Evolutionary conservation across 768 basidiomycete genomes (phyloP).

Genomic region (Strobilomyces echinocephalus): DNA sequence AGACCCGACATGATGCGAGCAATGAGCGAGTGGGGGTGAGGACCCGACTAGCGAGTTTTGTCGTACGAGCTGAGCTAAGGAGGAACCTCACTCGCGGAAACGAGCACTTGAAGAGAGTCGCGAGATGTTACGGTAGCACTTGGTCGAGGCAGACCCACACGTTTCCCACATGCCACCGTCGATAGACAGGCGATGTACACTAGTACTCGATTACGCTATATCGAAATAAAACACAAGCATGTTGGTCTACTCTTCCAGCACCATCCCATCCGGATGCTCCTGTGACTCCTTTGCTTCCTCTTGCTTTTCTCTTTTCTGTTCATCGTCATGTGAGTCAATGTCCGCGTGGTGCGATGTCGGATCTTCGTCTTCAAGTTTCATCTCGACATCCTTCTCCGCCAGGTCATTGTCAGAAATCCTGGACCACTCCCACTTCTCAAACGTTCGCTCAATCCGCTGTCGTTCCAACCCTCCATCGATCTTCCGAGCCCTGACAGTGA

Average conservation of each 20-base stretch:
- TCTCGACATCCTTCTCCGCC: slow-evolving; percentile 25
- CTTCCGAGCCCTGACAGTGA: slow-evolving; percentile 55
- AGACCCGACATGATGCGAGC: slow-evolving; percentile 25
- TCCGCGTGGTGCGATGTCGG: slow-evolving; percentile 2
- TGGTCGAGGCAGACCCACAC: background rate
- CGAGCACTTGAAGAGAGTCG: background rate
- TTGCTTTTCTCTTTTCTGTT: slow-evolving; percentile 3
- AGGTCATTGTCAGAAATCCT: slow-evolving; percentile 1
- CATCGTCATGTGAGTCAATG: slow-evolving; percentile 1
- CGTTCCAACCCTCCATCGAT: slow-evolving; percentile 57
- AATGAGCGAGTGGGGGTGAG: background rate
- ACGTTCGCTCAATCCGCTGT: slow-evolving; percentile 62
- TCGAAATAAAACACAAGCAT: background rate
- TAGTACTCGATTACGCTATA: background rate
- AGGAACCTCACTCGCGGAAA: background rate
- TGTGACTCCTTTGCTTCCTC: background rate
- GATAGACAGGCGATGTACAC: too few relatives aligned
- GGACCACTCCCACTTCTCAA: slow-evolving; percentile 67
- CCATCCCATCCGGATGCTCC: slow-evolving; percentile 16
- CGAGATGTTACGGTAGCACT: background rate
- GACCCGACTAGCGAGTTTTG: background rate
- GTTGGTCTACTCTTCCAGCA: background rate
- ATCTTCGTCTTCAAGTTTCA: slow-evolving; percentile 24
- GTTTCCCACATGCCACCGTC: slow-evolving; percentile 11
- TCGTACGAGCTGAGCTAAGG: background rate